phyloP scores from a whole-genome alignment of 805 yeast species.

The Wilhelminamyces savonicus region DNA sequence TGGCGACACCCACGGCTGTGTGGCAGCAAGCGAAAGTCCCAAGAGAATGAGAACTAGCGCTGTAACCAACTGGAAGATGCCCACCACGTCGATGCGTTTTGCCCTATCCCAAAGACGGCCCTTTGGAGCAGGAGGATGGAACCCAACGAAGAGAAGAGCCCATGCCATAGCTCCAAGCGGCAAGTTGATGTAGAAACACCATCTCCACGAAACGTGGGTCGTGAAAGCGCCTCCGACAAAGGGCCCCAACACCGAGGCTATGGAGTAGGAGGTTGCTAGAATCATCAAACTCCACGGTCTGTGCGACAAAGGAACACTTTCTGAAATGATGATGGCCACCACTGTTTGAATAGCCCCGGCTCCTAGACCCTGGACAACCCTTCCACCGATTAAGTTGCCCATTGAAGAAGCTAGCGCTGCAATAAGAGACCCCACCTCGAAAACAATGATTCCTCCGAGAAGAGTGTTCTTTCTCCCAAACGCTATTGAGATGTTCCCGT shows the following conservation, averaged over 20 bases:
- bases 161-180: conserved; percentile 17
- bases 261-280: conserved; percentile 11
- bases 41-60: conserved; percentile 13
- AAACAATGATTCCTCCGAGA: conserved; percentile 42
- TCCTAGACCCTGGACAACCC: conserved; percentile 67
- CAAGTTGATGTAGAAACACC: conserved; percentile 19
- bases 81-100: conserved; percentile 11
- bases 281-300: conserved; percentile 12
- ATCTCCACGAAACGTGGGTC: conserved; percentile 15
- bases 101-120: conserved; percentile 9
- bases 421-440: conserved; percentile 58
- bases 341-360: conserved; percentile 62
- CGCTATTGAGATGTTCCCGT: conserved; percentile 52
- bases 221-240: conserved; percentile 20
- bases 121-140: conserved; percentile 14
- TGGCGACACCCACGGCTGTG: conserved; percentile 13
- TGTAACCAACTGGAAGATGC: conserved; percentile 10
- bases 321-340: conserved; percentile 52
- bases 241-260: conserved; percentile 18
- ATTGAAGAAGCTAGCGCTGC: conserved; percentile 50
- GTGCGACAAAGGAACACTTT: conserved; percentile 38
- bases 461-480: conserved; percentile 52
- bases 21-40: conserved; percentile 15
- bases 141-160: conserved; percentile 8
- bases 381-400: conserved; percentile 61